Evolutionary conservation across 805 yeast genomes (phyloP).

Genomic region (Pichia scutulata): DNA sequence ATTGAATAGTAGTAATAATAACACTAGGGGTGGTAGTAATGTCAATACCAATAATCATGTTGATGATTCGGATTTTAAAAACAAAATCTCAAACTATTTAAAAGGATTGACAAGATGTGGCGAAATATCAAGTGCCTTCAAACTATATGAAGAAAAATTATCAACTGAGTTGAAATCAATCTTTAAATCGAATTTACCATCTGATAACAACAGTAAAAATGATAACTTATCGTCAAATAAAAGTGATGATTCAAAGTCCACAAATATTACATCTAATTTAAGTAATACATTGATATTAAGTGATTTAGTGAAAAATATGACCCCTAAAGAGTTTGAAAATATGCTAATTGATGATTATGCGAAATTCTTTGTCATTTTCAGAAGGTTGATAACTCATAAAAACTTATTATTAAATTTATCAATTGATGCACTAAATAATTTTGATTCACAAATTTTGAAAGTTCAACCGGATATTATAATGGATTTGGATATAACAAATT

Average conservation of each 20-base stretch:
- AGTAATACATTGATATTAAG: conserved; percentile 24
- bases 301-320: conserved; percentile 51
- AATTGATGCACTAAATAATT: conserved; percentile 35
- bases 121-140: conserved; percentile 53
- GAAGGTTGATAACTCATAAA: conserved; percentile 72
- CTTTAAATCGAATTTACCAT: conserved; percentile 60
- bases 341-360: conserved; percentile 59
- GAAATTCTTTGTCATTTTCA: conserved; percentile 59
- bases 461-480: conserved; percentile 36
- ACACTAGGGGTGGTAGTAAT: conserved; percentile 32
- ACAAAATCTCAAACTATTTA: conserved; percentile 44
- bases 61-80: conserved; percentile 49
- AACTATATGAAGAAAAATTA: conserved; percentile 59
- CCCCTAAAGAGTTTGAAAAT: conserved; percentile 66
- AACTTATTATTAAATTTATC: conserved; percentile 70
- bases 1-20: conserved; percentile 31
- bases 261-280: conserved; percentile 18
- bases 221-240: conserved; percentile 5
- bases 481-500: conserved; percentile 56
- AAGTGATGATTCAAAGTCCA: conserved; percentile 20
- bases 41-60: conserved; percentile 50
- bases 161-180: conserved; percentile 64
- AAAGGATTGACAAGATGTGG: conserved; percentile 55
- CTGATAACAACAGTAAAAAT: conserved; percentile 23
- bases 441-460: conserved; percentile 22